These are phyloP conservation scores for Casuarina cunninghamiana DNA, from an alignment of 306 rosid genomes.

Conservation along the genomic window DNA sequence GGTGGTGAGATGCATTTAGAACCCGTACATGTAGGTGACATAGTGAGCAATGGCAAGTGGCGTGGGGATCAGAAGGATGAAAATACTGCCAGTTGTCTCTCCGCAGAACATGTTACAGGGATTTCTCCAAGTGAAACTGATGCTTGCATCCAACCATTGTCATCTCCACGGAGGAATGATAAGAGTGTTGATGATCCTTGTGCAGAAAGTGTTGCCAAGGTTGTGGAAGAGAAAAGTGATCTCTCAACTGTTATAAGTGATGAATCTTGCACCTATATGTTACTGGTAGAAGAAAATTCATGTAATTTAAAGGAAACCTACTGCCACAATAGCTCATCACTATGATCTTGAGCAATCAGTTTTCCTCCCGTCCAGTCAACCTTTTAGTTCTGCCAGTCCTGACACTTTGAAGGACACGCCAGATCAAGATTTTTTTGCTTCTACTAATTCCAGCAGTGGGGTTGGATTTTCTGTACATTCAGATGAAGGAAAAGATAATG, in stretches of 20 bases:
- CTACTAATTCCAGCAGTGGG: conserved; percentile 35
- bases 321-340: conserved; percentile 26
- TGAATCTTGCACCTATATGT: conserved; percentile 26
- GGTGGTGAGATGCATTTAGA: conserved; percentile 39
- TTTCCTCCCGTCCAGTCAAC: conserved; percentile 44
- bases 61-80: conserved; percentile 37
- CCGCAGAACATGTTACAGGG: conserved; percentile 38
- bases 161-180: conserved; percentile 40
- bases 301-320: conserved; percentile 40
- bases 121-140: conserved; percentile 36
- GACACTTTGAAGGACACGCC: conserved; percentile 41
- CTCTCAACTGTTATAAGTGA: conserved; percentile 20
- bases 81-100: conserved; percentile 33
- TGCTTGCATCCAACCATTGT: conserved; percentile 27
- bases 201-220: conserved; percentile 14
- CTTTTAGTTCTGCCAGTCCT: conserved; percentile 35
- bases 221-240: conserved; percentile 25
- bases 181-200: conserved; percentile 14
- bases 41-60: conserved; percentile 29
- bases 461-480: conserved; percentile 34
- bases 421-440: conserved; percentile 39
- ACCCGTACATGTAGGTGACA: conserved; percentile 29
- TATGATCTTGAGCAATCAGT: conserved; percentile 33
- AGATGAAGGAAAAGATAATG: conserved; percentile 47
- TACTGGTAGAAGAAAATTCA: conserved; percentile 36